These are phyloP conservation scores for Aspergillus sp. DNA, from an alignment of 2,329 filamentous ascomycete species.

Conservation along the genomic window DNA sequence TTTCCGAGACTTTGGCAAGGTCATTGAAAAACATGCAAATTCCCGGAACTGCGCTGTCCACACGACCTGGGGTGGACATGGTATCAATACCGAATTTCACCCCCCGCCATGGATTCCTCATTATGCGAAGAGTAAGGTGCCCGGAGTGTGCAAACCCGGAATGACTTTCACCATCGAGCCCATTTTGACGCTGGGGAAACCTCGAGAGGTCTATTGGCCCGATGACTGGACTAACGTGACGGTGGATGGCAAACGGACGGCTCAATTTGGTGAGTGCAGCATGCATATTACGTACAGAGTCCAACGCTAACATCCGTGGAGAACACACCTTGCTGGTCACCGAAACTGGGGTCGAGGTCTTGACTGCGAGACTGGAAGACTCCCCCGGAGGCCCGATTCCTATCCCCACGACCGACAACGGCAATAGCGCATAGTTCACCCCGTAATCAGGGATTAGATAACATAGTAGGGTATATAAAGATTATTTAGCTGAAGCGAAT, in stretches of 20 bases:
- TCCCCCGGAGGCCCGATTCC: constrained; percentile 69
- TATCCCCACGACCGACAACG: constrained; percentile 43
- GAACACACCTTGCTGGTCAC: constrained; percentile 81
- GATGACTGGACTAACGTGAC: constrained; percentile 96
- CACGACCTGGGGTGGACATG: constrained; percentile 88
- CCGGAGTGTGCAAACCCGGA: constrained; percentile 82
- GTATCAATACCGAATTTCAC: constrained; percentile 86
- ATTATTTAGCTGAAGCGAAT: background rate
- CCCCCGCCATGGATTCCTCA: constrained; percentile 87
- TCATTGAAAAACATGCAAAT: constrained; percentile 88
- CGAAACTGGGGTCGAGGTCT: constrained; percentile 70
- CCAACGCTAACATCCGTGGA: constrained; percentile 15
- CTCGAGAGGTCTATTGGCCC: constrained; percentile 87
- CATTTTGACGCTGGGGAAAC: constrained; percentile 84
- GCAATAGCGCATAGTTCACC: background rate
- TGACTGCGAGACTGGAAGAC: constrained; percentile 66
- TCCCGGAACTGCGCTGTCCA: constrained; percentile 75
- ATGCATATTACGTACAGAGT: background rate
- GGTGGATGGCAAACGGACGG: constrained; percentile 78
- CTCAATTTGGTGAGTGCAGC: constrained; percentile 67
- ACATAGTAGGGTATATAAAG: background rate
- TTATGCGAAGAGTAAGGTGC: constrained; percentile 93
- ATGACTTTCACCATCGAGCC: constrained; percentile 98
- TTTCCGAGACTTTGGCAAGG: constrained; percentile 83
- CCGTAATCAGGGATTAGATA: no score